Evolutionary conservation across 202 grass and related monocot genomes (phyloP), one percentile per base, ranked within the genome.

Genomic region (Hordeum pubiflorum): DNA sequence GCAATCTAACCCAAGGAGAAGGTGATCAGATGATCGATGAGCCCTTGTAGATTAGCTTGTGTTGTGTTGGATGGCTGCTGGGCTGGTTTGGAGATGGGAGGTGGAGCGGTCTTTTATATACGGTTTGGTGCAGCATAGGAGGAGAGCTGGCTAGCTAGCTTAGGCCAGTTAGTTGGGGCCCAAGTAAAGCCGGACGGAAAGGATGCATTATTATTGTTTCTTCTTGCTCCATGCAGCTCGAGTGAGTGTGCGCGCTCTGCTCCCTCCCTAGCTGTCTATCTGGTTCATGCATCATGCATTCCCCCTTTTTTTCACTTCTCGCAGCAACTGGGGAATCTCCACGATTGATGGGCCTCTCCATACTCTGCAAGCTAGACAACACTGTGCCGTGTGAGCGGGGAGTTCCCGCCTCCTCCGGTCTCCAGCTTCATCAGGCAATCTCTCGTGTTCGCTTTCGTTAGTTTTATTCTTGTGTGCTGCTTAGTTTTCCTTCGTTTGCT

Each of bases 51-150:
- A 67, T 72, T 27, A 39, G 76, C 77, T 41, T 76, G 70, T 52
- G 36, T 10, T 43, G 18, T 18, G 31, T 50, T 78, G 69, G 85
- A 31, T 43, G 70, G 18, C 67, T 56, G 78, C 81, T 84, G 62
- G 26, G 54, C 67, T 85, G 78, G 78, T 85, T 73, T 82, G 61
- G 54, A 72, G 61, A 81, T 61, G 70, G 64, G 63, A 74, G 75
- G 87, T 67, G 85, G 77, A 76, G 67, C 61, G 43, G 86, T 77
- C 77, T 87, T 94, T 94, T 94, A 94, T 91, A 94, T 94, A 94
- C 86, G 86, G 86, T 91, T 91, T 91, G 89, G 91, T 91, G 80
- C 34, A 27, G 68, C 39, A 70, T 21, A 31, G 3, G 20, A 56
- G 54, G 40, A 20, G 66, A 27, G 21, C 5, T 71, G 17, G 21